Evolutionary conservation across 106 monocot species (phyloP), one percentile per base, ranked within the genome.

Genomic region (Apostasia ramifera): DNA sequence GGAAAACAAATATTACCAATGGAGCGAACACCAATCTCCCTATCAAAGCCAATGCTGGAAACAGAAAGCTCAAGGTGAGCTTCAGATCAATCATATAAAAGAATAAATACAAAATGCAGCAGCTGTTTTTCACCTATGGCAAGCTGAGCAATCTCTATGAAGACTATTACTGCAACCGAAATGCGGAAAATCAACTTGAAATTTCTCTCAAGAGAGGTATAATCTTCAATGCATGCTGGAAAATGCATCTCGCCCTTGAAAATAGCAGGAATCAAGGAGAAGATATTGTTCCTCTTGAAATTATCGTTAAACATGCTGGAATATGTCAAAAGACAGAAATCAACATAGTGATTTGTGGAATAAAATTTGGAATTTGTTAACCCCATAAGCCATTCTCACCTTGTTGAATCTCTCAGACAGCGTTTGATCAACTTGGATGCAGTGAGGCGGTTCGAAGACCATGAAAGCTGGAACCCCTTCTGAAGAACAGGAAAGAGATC

Each of bases 1-100:
- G 79, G 68, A 86, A 82, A 14, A 66, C 40, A 6, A n/a, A 66
- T 2, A 79, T 1, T 2, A 40, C 6, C 10, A 76, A 12, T n/a
- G 86, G 82, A 51, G 70, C 61, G 44, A 82, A 15, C 1, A 82
- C 45, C 8, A 79, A 57, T 48, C 86, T 76, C 43, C 71, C 67
- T 1, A 73, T 14, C 9, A 68, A 1, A 12, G 6, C 5, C 62
- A 44, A 45, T 11, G 6, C 62, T 63, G 62, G 3, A 63, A 63
- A 63, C 12, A 45, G 5, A 45, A 63, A 40, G 14, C 56, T 3
- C 10, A 1, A n/a, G 1, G 12, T 12, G 0, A 56, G 10, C 13
- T 12, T 56, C 14, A 1, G 56, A 56, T 56, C 13, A 44, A 63
- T 12, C 44, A 63, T 13, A 12, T 26, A 45, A n/a, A 42, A 10